Conservation (phyloP, 2,329 filamentous ascomycete species). For the Fusarium pseudocircinatum region DNA sequence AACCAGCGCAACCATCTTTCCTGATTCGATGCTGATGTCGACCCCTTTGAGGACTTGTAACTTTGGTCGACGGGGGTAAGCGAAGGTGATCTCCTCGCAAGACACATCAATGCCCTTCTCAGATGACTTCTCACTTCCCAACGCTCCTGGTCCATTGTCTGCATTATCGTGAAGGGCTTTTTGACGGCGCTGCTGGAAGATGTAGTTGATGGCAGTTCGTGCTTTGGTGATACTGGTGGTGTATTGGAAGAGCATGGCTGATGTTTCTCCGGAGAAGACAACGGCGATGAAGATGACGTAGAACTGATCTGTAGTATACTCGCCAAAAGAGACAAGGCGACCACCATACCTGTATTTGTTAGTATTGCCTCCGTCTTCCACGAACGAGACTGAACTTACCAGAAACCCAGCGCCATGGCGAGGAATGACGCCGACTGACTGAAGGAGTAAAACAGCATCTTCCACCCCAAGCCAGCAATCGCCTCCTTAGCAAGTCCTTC, state of each 20-base stretch:
- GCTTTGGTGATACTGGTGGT: conserved; percentile 63
- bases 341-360: conserved; percentile 49
- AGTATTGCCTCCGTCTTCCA: neutral
- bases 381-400: conserved; percentile 36
- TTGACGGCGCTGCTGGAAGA: conserved; percentile 53
- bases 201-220: conserved; percentile 58
- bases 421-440: conserved; percentile 53
- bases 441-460: conserved; percentile 54
- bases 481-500: conserved; percentile 46
- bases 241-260: conserved; percentile 56
- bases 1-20: conserved; percentile 64
- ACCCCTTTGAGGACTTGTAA: conserved; percentile 52
- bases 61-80: conserved; percentile 60
- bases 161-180: conserved; percentile 46
- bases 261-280: conserved; percentile 56
- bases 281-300: conserved; percentile 62
- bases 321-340: conserved; percentile 53
- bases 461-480: conserved; percentile 47
- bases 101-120: conserved; percentile 51
- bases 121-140: neutral
- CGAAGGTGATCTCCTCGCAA: conserved; percentile 65
- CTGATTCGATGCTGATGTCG: conserved; percentile 53
- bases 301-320: conserved; percentile 58
- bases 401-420: conserved; percentile 53
- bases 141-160: conserved; percentile 19